Base-by-base conservation (phyloP, 192 early-diverging fungal genomes). In the Geosiphon pyriformis region DNA sequence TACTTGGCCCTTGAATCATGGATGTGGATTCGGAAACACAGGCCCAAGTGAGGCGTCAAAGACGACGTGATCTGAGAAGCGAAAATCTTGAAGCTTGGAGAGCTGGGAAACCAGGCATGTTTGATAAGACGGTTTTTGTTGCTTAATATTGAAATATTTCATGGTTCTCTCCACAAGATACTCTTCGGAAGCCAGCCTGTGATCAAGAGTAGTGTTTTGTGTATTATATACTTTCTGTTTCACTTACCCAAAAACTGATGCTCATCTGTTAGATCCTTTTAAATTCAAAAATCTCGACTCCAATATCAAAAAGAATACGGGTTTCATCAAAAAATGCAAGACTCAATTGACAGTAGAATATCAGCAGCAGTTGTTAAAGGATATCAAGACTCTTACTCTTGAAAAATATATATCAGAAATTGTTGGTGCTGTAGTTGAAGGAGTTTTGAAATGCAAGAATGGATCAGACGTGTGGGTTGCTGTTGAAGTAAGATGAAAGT, bases 401-500 rank as follows among this genome's bases (percentile, higher is more conserved):
- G 95, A 95, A 73, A 99, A 98, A 72, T 99, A 98, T 74, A 84
- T 96, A 60, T 88, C 87, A 42, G 97, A 99, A 81, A 85, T 98
- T 29, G 92, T 90, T 15, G 78, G 82, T 4, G 87, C 95, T 8
- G 85, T 92, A 11, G 74, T 85, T 17, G 95, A 99, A 68, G 89
- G 88, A 17, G 70, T 83, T 58, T 59, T 78, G 3, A 84, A 83
- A 29, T 89, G 91, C 69, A 90, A 88, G 67, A 75, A 82, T 1
- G 72, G 76, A 3, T 70, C 72, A 12, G 96, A 99, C 72, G 82
- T 96, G 32, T 79, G 78, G 54, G 92, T 92, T 0, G 89, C 87
- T 2, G 83, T 92, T 10, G 91, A 98, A 63, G 83, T 93, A 70
- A 68, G 68, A 47, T 46, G 42, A 11, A 11, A 59, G 46, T 53